Base-by-base conservation (phyloP, 208 protist genomes). In the Wallacemonas sp. region DNA sequence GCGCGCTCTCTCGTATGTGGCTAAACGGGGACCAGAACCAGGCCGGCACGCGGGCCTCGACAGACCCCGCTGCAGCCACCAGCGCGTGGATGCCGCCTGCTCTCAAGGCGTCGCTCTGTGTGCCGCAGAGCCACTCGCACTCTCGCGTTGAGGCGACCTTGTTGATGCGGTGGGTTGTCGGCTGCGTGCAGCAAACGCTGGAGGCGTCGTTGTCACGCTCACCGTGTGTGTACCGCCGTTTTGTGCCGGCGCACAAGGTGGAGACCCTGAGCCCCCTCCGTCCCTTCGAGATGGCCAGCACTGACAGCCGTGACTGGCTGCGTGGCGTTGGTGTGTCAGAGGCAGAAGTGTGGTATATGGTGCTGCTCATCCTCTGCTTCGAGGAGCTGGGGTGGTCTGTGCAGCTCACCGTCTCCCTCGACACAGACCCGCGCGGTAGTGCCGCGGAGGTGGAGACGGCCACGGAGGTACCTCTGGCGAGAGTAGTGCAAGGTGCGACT, bases 81-180 rank as follows among this genome's bases (percentile, higher is more conserved):
- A n/a, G n/a, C n/a, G n/a, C 46, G 46, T 54, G 46, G 46, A 30
- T 54, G 46, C 46, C 46, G 21, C 24, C 9, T 5, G 46, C 22
- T 4, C 22, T 54, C 15, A 6, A 3, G 46, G 22, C 24, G 8
- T 4, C 46, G 17, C 46, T 54, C 24, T 30, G 15, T 6, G 6
- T 30, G n/a, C 22, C 46, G 26, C 15, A 54, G 46, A 26, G 46
- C 46, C n/a, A n/a, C 22, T 31, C 21, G n/a, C 26, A 9, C 46
- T 14, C 30, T 42, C 51, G 51, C 19, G 51, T 58, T 3, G n/a
- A 9, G 15, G 14, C 30, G 11, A 58, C 51, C 5, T 6, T 14
- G 30, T 58, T 58, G 30, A 58, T 58, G 51, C 24, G n/a, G 8
- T 58, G 51, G 51, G 12, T 58, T 2, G 28, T 39, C 30, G 26